phyloP scores from a whole-genome alignment of 2,329 filamentous ascomycete species.

The Exserohilum rostratum region DNA sequence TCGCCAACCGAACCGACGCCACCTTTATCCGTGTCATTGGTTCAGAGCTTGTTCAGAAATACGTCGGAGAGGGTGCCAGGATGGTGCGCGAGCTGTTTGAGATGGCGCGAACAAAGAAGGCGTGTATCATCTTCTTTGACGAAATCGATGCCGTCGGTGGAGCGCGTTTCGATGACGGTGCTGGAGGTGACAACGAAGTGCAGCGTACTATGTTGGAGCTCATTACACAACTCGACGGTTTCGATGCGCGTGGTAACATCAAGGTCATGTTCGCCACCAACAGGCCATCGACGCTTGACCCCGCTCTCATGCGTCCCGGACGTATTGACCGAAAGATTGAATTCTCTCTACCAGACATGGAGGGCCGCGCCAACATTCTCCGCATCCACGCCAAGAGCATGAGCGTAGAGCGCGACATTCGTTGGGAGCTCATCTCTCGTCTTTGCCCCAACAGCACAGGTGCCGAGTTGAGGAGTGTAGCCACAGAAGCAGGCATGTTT shows the following conservation, averaged over 20 bases:
- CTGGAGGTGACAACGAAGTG: conserved; percentile 96
- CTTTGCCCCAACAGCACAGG: conserved; percentile 97
- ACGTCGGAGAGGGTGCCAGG: conserved; percentile 94
- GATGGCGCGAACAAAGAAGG: conserved; percentile 99
- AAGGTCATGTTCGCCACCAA: conserved; percentile 99
- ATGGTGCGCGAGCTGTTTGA: conserved; percentile 99
- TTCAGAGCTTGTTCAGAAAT: conserved; percentile 97
- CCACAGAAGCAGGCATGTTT: conserved; percentile 98
- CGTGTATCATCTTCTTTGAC: conserved; percentile 99
- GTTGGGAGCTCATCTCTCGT: conserved; percentile 97
- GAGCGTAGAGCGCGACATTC: conserved; percentile 97
- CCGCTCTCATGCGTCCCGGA: conserved; percentile 94
- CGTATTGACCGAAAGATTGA: conserved; percentile 99
- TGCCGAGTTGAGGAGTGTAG: conserved; percentile 93
- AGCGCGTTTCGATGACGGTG: conserved; percentile 94
- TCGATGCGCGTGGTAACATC: conserved; percentile 96
- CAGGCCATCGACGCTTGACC: conserved; percentile 91
- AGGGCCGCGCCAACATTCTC: conserved; percentile 95
- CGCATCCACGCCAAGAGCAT: conserved; percentile 99
- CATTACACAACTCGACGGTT: conserved; percentile 95
- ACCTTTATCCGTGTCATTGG: conserved; percentile 99
- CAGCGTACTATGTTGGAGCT: conserved; percentile 98
- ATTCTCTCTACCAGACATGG: conserved; percentile 95
- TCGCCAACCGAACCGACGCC: conserved; percentile 96
- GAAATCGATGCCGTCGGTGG: conserved; percentile 97